Evolutionary conservation across 495 filamentous ascomycete genomes (phyloP).

Genomic region (Aspergillus leporis): DNA sequence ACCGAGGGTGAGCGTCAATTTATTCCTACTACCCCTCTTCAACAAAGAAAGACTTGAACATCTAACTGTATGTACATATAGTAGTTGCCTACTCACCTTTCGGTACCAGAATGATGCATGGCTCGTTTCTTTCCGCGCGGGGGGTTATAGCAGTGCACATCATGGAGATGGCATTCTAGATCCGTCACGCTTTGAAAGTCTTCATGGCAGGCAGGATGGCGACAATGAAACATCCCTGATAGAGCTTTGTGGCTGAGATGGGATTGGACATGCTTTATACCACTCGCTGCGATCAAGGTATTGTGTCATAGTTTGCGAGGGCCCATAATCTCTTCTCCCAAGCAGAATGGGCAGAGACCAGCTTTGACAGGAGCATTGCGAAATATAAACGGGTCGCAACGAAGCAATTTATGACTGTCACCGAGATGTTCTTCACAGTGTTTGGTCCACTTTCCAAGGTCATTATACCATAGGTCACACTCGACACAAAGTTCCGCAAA

Average conservation of each 20-base stretch:
- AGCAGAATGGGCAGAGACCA: slow-evolving; percentile 8
- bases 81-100: too few relatives aligned
- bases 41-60: too few relatives aligned
- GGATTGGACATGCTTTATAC: slow-evolving; percentile 8
- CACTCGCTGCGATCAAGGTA: slow-evolving; percentile 6
- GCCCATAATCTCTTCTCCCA: not conserved
- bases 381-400: slow-evolving; percentile 8
- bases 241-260: not conserved
- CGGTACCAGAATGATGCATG: too few relatives aligned
- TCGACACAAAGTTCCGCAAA: slow-evolving; percentile 18
- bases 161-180: slow-evolving; percentile 1
- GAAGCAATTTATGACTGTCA: slow-evolving; percentile 1
- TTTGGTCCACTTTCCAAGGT: slow-evolving; percentile 8
- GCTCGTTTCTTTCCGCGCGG: slow-evolving; percentile 4
- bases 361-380: slow-evolving; percentile 9
- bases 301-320: slow-evolving; percentile 4
- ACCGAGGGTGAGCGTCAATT: too few relatives aligned
- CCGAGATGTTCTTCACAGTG: slow-evolving; percentile 9
- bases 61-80: too few relatives aligned
- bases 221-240: slow-evolving; percentile 2
- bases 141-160: slow-evolving; percentile 10
- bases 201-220: slow-evolving; percentile 7
- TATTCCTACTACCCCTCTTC: too few relatives aligned
- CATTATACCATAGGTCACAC: slow-evolving; percentile 17
- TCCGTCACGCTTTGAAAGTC: not conserved